Base-by-base conservation (phyloP, 192 early-diverging fungal genomes). In the Coemansia furcata region DNA sequence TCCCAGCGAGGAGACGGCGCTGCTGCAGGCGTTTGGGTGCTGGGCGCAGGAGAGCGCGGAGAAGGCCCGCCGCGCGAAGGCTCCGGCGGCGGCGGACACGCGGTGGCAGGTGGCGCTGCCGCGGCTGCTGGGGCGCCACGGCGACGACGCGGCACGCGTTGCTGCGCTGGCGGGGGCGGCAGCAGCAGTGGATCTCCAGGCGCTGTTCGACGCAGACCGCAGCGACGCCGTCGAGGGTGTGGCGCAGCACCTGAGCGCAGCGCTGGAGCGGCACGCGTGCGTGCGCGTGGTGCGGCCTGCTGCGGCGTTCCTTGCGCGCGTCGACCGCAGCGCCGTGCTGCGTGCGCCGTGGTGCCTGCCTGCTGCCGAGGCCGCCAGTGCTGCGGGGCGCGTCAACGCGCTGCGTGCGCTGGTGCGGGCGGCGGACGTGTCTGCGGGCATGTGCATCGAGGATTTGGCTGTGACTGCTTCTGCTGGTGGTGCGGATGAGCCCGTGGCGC, bases 131-230 rank as follows among this genome's bases (percentile, higher is more conserved):
- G 63, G 62, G 30, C 73, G 79, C 65, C 67, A 69, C 68, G 65
- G 65, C 36, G 79, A 76, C 52, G 65, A 61, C 44, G 63, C 68
- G 5, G 32, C 52, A 0, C 57, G 74, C 33, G 65, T 76, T 7
- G 57, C 76, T 36, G 68, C 79, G 42, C 59, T 82, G 49, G 58
- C 69, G 3, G 32, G 70, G 42, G 79, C 79, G 1, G 54, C 65
- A 4, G 68, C 76, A 32, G 67, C 47, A 0, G 65, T 82, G 38
- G 74, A 82, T 47, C 35, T 72, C 38, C 79, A 82, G 68, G 67
- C 60, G n/a, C 47, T 82, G 58, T 82, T 82, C 44, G 79, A 82
- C 43, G 71, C 70, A 6, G 47, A 71, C 50, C 63, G 68, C 52
- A 62, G 65, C 0, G 65, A 64, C 37, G 50, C 62, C 2, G 52